These are phyloP conservation scores for Balansia obtecta DNA, from an alignment of 2,329 filamentous ascomycete species.

Conservation along the genomic window DNA sequence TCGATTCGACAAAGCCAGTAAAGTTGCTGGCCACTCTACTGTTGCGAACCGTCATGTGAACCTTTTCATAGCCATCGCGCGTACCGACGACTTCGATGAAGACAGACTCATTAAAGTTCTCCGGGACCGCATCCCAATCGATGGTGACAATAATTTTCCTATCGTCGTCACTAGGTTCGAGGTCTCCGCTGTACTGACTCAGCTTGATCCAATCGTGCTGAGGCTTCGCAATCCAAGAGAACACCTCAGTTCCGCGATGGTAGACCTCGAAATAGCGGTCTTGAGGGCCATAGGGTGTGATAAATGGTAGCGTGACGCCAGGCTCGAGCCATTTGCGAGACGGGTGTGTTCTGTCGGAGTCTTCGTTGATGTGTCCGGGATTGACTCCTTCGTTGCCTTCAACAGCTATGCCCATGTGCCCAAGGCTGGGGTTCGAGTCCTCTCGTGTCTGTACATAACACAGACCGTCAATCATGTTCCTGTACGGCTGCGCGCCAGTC, in stretches of 20 bases:
- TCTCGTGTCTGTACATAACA: constrained; percentile 40
- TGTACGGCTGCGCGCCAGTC: constrained; percentile 24
- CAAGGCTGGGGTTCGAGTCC: constrained; percentile 32
- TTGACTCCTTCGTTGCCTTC: constrained; percentile 22
- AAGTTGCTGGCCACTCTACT: constrained; percentile 19
- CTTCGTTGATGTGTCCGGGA: constrained; percentile 34
- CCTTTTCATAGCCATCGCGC: constrained; percentile 25
- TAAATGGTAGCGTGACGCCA: constrained; percentile 17
- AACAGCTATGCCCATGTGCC: constrained; percentile 21
- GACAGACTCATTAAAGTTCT: constrained; percentile 29
- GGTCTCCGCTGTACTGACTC: constrained; percentile 16
- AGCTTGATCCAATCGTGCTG: constrained; percentile 22
- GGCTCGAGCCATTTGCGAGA: constrained; percentile 21
- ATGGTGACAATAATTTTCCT: constrained; percentile 18
- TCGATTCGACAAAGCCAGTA: constrained; percentile 22
- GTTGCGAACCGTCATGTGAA: constrained; percentile 14
- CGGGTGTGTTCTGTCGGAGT: constrained; percentile 36
- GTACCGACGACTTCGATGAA: constrained; percentile 22
- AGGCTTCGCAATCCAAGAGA: constrained; percentile 17
- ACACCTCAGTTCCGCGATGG: constrained; percentile 18
- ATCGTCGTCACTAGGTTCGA: constrained; percentile 20
- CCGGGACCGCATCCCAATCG: constrained; percentile 25
- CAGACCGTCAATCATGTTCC: constrained; percentile 41
- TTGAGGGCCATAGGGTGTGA: constrained; percentile 19
- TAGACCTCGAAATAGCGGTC: constrained; percentile 24